Conservation (phyloP, 208 protist species). For the Trypanosoma mega region DNA sequence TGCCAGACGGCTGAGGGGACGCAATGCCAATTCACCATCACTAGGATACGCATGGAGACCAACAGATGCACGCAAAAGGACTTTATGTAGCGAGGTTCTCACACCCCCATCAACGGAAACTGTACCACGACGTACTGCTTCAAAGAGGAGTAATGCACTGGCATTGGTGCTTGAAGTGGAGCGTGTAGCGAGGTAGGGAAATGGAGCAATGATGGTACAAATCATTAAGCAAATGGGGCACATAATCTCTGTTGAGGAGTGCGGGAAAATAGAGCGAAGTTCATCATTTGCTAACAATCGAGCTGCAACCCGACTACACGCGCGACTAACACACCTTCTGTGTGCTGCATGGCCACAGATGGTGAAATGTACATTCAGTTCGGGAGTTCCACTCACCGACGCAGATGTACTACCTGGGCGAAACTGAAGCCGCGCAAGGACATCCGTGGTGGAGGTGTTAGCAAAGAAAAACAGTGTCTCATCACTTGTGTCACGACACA, state of each 20-base stretch:
- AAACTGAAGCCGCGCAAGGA: slow-evolving; percentile 32
- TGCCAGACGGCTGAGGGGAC: slow-evolving; percentile 24
- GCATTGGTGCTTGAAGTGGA: slow-evolving; percentile 23
- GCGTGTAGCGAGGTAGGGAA: slow-evolving; percentile 35
- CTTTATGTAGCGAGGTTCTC: slow-evolving; percentile 29
- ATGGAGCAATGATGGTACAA: slow-evolving; percentile 49
- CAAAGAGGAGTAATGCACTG: slow-evolving; percentile 15
- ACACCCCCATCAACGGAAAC: background rate
- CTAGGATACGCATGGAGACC: slow-evolving; percentile 28
- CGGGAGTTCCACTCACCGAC: background rate
- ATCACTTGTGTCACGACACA: slow-evolving; percentile 40
- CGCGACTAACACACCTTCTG: slow-evolving; percentile 54
- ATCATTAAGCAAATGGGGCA: slow-evolving; percentile 77
- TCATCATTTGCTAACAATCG: slow-evolving; percentile 24
- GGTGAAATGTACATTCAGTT: slow-evolving; percentile 49
- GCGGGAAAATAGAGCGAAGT: slow-evolving; percentile 27
- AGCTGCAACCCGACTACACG: slow-evolving; percentile 39
- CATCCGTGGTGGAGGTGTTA: slow-evolving; percentile 48
- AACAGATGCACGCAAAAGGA: slow-evolving; percentile 44
- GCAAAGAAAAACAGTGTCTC: slow-evolving; percentile 64
- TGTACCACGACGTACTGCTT: slow-evolving; percentile 13
- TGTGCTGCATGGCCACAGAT: slow-evolving; percentile 73
- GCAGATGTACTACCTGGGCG: slow-evolving; percentile 19
- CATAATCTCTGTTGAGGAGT: slow-evolving; percentile 49
- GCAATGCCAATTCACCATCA: slow-evolving; percentile 26